Base-by-base conservation (phyloP, 2,329 filamentous ascomycete genomes). In the Apiospora koreana region DNA sequence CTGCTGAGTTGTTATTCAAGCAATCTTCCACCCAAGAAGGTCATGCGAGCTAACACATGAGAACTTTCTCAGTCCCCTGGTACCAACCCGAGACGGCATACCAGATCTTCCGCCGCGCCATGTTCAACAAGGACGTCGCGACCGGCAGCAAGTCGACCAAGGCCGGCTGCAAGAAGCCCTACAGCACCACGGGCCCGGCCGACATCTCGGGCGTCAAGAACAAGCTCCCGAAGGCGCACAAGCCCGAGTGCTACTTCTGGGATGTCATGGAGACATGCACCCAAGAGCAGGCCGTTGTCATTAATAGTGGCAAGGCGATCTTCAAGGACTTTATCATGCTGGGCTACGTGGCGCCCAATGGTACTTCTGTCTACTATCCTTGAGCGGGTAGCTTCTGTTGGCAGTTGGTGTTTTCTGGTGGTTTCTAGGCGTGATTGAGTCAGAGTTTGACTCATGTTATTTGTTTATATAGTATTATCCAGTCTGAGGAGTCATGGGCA, bases 51-150 rank as follows among this genome's bases (percentile, higher is more conserved):
- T 50, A 28, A 50, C 46, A 16, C 12, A 1, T 28, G 2, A 0
- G 6, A n/a, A n/a, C n/a, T 23, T 5, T 25, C 12, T 3, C 2
- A 50, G 48, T 50, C 43, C 18, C 48, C 48, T 50, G 23, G 25
- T 88, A 88, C 76, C 86, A 88, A 74, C 87, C 83, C 5, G 78
- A 85, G 43, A 83, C 81, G 16, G 77, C 86, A 8, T 77, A 87
- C n/a, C 82, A 83, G 71, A 80, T 87, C 72, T 86, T 88, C 72
- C 79, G 84, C 77, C 82, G 86, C 21, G 83, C 82, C 16, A 77
- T 88, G 70, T 74, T 75, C 21, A 81, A 84, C 28, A 76, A 80
- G 35, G 86, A 88, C 69, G 80, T 90, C 69, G 84, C 84, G 2
- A 88, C 90, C 38, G 83, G 84, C 68, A 31, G 25, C 14, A 16